Evolutionary conservation across 805 yeast genomes (phyloP), one percentile per base, ranked within the genome.

Genomic region (Metschnikowia koreensis): DNA sequence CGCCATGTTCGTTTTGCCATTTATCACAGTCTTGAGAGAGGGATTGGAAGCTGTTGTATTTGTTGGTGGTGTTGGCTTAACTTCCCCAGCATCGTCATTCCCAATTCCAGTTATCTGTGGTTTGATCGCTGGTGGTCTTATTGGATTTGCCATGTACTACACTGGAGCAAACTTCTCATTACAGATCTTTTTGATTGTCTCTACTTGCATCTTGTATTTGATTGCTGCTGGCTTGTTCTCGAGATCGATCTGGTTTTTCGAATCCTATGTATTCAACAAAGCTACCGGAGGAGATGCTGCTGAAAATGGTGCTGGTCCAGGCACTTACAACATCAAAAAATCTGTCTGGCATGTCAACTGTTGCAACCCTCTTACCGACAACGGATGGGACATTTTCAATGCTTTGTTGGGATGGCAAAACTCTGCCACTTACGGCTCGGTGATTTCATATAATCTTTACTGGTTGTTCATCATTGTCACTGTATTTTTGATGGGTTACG

Each of bases 311-410:
- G 78, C 85, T 49, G 99, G 99, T 60, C 93, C 96, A 42, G 99
- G 99, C 66, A 86, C 97, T 28, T 93, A 93, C 73, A 85, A 93
- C 70, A 82, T 93, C 63, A 63, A 76, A 46, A 80, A 80, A 64
- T 73, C 87, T 11, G 97, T 93, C 27, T 93, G 97, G 92, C 99
- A 93, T 74, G 96, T 93, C 55, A 91, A 93, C 80, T 93, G 97
- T 75, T 93, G 98, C 77, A 91, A 92, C 72, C 97, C 97, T 42
- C 92, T 87, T 70, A 77, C 80, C 53, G 93, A 87, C 71, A 84
- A 86, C 61, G 98, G 97, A 75, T 93, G 98, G 98, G 97, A 91
- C 81, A 84, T 93, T 55, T 93, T 93, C 80, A 93, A 93, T 66
- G 89, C 97, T 27, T 70, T 93, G 51, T 76, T 93, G 57, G 99